Conservation (phyloP, 768 basidiomycete species). For the Coprinopsis strossmayeri region DNA sequence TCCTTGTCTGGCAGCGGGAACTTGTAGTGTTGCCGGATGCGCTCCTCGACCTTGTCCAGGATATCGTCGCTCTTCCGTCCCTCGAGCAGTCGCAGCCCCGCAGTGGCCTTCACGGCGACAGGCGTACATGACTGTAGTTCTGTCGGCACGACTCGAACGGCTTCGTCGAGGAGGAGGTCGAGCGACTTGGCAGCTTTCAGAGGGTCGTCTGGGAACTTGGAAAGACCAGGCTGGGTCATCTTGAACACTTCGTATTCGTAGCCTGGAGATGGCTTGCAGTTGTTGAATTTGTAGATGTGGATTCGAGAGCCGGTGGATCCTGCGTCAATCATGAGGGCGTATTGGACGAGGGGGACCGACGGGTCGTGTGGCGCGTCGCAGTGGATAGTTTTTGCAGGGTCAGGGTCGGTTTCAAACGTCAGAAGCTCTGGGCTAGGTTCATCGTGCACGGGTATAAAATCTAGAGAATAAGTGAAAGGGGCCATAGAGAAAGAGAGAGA, state of each 20-base stretch:
- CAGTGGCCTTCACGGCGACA: slow-evolving; percentile 88
- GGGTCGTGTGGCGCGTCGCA: slow-evolving; percentile 54
- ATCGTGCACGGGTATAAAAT: slow-evolving; percentile 4
- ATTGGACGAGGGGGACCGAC: slow-evolving; percentile 66
- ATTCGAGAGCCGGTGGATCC: slow-evolving; percentile 97
- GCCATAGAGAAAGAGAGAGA: slow-evolving; percentile 1
- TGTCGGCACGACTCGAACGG: slow-evolving; percentile 69
- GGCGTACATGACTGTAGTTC: slow-evolving; percentile 70
- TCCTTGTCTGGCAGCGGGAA: slow-evolving; percentile 52
- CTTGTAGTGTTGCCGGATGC: slow-evolving; percentile 54
- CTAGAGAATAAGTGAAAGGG: slow-evolving; percentile 3
- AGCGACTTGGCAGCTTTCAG: slow-evolving; percentile 71
- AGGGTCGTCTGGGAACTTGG: slow-evolving; percentile 51
- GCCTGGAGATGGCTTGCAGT: slow-evolving; percentile 66
- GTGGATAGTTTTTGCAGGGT: slow-evolving; percentile 65
- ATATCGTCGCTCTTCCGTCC: slow-evolving; percentile 59
- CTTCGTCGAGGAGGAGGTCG: slow-evolving; percentile 75
- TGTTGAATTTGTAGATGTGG: slow-evolving; percentile 98
- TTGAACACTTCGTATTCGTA: slow-evolving; percentile 95
- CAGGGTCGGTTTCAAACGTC: slow-evolving; percentile 59
- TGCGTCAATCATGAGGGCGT: slow-evolving; percentile 96
- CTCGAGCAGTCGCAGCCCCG: slow-evolving; percentile 75
- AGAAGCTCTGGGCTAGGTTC: not conserved
- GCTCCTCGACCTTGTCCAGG: slow-evolving; percentile 60
- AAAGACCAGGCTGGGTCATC: slow-evolving; percentile 76